Base-by-base conservation (phyloP, 805 yeast genomes). In the Candida gorgasii region DNA sequence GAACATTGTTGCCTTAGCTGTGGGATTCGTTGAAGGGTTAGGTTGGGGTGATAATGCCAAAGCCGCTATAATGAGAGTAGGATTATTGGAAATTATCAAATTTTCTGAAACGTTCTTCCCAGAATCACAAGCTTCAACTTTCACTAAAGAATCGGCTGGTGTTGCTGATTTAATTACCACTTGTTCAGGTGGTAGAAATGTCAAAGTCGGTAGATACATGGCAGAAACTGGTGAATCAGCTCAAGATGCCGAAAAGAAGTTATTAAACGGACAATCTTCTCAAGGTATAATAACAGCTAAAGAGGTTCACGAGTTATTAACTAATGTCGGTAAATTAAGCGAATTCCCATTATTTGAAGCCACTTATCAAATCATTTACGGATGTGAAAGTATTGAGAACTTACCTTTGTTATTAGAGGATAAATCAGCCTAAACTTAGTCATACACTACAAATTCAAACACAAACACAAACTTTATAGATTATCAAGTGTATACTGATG, bases 61-160 rank as follows among this genome's bases (percentile, higher is more conserved):
- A 59, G 62, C 75, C 28, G 76, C 76, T 33, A 62, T 71, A 50
- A 71, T 71, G 76, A 64, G 76, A 57, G 61, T 70, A 43, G 76
- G 76, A 3, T 51, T 71, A 35, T 55, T 64, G 45, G 76, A 71
- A 52, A 69, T 59, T 43, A 69, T 71, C 51, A 67, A 65, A 51
- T 71, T 71, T 48, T 67, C 75, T 3, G 76, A 82, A 59, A 76
- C 75, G 54, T 92, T 87, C 69, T 64, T 71, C 50, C 73, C 73
- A 2, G 63, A 66, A 43, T 61, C 71, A 20, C 42, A 58, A 36
- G 49, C 62, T 27, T 46, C 62, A 31, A 71, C 76, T 17, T 70
- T 71, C 57, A 70, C 75, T 7, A 65, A 59, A 41, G 76, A 71
- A 52, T 62, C 70, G 27, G 73, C 73, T 12, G 76, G 76, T 54